These are phyloP conservation scores for Penicillium coffeae DNA, from an alignment of 495 filamentous ascomycete species.

Conservation along the genomic window DNA sequence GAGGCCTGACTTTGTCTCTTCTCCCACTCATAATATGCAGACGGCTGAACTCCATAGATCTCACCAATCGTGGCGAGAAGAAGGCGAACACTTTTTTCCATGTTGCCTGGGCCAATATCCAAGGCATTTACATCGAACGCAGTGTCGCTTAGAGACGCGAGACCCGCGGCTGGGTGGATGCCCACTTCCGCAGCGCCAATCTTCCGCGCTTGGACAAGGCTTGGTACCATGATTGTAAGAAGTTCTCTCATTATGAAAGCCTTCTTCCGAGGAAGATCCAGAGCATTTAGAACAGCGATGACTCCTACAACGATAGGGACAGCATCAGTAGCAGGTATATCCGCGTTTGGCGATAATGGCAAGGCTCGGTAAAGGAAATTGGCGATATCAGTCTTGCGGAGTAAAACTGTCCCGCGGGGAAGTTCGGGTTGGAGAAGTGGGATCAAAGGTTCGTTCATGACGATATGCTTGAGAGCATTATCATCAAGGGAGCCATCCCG, in stretches of 20 bases:
- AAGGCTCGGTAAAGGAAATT: slow-evolving; percentile 68
- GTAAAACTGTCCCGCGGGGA: slow-evolving; percentile 37
- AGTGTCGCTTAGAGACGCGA: slow-evolving; percentile 58
- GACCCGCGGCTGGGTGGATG: slow-evolving; percentile 85
- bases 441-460: slow-evolving; percentile 50
- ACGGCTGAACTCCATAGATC: slow-evolving; percentile 46
- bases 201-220: slow-evolving; percentile 86
- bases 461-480: slow-evolving; percentile 62
- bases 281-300: slow-evolving; percentile 68
- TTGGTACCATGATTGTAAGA: slow-evolving; percentile 74
- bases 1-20: slow-evolving; percentile 25
- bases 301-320: slow-evolving; percentile 79
- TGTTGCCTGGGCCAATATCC: slow-evolving; percentile 69
- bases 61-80: slow-evolving; percentile 53
- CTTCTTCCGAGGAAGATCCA: slow-evolving; percentile 82
- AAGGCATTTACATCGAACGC: slow-evolving; percentile 58
- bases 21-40: slow-evolving; percentile 34
- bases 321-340: slow-evolving; percentile 65
- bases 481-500: slow-evolving; percentile 65
- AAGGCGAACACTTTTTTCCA: slow-evolving; percentile 66
- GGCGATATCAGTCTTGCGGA: slow-evolving; percentile 62
- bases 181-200: slow-evolving; percentile 90
- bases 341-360: slow-evolving; percentile 54
- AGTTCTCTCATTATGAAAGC: slow-evolving; percentile 81
- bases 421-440: slow-evolving; percentile 37